phyloP scores from a whole-genome alignment of 2,329 filamentous ascomycete genomes.

The Lachnum nothofagi region DNA sequence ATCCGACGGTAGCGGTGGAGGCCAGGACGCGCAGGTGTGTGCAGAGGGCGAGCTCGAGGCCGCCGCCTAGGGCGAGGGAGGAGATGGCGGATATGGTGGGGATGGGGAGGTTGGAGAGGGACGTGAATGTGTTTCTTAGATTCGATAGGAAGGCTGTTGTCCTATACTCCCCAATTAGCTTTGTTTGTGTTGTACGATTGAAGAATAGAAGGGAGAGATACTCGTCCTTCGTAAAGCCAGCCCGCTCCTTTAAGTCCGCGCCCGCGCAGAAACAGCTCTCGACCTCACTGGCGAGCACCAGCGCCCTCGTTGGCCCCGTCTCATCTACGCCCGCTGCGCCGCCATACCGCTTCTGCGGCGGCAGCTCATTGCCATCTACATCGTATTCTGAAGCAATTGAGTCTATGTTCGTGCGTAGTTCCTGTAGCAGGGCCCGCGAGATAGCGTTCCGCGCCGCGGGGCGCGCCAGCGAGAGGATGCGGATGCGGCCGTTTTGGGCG shows the following conservation, averaged over 20 bases:
- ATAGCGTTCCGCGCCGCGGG: conserved; percentile 86
- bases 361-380: conserved; percentile 47
- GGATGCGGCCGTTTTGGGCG: conserved; percentile 66
- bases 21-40: conserved; percentile 85
- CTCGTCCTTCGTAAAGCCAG: conserved; percentile 72
- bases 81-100: conserved; percentile 87
- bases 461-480: conserved; percentile 81
- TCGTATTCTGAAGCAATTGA: conserved; percentile 62
- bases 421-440: conserved; percentile 68
- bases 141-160: conserved; percentile 71
- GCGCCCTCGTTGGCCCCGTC: conserved; percentile 63
- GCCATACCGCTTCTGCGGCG: conserved; percentile 38
- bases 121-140: conserved; percentile 70
- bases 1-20: conserved; percentile 69
- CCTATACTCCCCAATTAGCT: conserved; percentile 41
- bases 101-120: conserved; percentile 70
- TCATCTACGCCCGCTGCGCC: conserved; percentile 41
- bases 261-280: conserved; percentile 89
- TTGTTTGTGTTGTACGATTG: neutral
- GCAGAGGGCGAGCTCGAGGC: conserved; percentile 84
- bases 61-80: conserved; percentile 83
- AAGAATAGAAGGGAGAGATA: conserved; percentile 34
- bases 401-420: conserved; percentile 68
- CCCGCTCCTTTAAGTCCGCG: conserved; percentile 86
- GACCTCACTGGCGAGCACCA: conserved; percentile 80